A percentile compares a stretch with the other conserved stretches of the same genome.
Conservation (phyloP, 23 red algal genomes). For the Agarophyton chilense region DNA sequence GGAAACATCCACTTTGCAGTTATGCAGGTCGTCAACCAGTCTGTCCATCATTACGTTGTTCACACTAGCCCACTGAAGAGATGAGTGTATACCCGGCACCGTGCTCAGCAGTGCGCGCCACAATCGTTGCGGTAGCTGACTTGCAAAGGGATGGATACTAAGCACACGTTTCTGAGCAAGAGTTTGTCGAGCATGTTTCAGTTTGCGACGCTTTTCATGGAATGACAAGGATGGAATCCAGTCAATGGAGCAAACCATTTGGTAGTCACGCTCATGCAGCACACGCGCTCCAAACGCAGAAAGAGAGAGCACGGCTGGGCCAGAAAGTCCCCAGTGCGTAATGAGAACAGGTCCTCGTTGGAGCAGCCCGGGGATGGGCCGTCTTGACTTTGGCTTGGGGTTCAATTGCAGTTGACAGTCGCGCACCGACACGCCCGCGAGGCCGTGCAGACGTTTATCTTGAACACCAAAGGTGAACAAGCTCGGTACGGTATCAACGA, state of each 20-base stretch:
- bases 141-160: conserved; percentile 54
- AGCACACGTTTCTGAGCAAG: conserved; percentile 44
- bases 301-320: conserved; percentile 85
- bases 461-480: conserved; percentile 82
- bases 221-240: conserved; percentile 59
- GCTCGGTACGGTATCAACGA: conserved; percentile 69
- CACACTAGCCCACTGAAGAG: conserved; percentile 65
- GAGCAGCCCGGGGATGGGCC: background rate
- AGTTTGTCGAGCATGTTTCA: conserved; percentile 9
- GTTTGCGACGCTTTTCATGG: conserved; percentile 8
- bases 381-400: background rate
- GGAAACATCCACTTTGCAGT: conserved; percentile 29
- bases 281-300: conserved; percentile 84
- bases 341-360: conserved; percentile 85
- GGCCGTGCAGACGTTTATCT: conserved; percentile 49
- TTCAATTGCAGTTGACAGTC: conserved; percentile 43
- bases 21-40: conserved; percentile 54
- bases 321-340: conserved; percentile 92
- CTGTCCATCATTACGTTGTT: conserved; percentile 29
- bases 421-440: conserved; percentile 79
- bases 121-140: conserved; percentile 65
- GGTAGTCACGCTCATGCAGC: conserved; percentile 56
- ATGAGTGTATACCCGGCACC: background rate
- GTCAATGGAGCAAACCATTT: conserved; percentile 50
- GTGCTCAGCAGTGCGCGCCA: conserved; percentile 62